A percentile compares a stretch with the other conserved stretches of the same genome.
Evolutionary conservation across 2,329 filamentous ascomycete species (phyloP).

Genomic region (Trichoderma sp.): DNA sequence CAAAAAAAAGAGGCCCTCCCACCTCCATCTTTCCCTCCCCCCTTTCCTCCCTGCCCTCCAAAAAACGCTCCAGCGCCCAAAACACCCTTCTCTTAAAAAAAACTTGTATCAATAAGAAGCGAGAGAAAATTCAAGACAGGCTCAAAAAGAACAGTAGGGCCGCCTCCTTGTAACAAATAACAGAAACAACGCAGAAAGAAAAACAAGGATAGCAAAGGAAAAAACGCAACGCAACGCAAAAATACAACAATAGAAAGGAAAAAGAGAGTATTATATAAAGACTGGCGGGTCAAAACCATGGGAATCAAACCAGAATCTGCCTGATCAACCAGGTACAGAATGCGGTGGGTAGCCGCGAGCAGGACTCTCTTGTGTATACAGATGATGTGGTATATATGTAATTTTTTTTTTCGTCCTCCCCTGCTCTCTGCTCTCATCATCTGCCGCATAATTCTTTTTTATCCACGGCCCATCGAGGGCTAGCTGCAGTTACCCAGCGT

Average conservation of each 20-base stretch:
- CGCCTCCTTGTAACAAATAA: slow-evolving; percentile 2
- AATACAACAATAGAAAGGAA: background rate
- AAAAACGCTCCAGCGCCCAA: slow-evolving; percentile 19
- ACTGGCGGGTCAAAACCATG: slow-evolving; percentile 2
- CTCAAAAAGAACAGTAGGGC: background rate
- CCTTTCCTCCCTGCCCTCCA: slow-evolving; percentile 1
- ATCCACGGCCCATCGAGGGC: background rate
- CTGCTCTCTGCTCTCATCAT: background rate
- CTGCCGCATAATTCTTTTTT: background rate
- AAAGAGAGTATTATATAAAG: slow-evolving; percentile 19
- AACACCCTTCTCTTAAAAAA: slow-evolving; percentile 20
- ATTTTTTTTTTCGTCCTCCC: background rate
- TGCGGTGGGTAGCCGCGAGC: slow-evolving; percentile 8
- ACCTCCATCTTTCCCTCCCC: background rate
- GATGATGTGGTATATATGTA: background rate
- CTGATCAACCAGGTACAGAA: slow-evolving; percentile 25
- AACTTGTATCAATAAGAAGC: slow-evolving; percentile 9
- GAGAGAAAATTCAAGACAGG: background rate
- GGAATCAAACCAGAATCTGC: slow-evolving; percentile 12
- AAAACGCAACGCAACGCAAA: slow-evolving; percentile 1
- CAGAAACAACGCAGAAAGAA: background rate
- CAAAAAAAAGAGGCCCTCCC: background rate
- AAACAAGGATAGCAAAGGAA: background rate
- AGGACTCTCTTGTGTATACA: background rate
- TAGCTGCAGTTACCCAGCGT: background rate